A percentile compares a stretch with the other conserved stretches of the same genome.
Conservation (phyloP, 1,139 yeast species). For the Yamadazyma mexicana region DNA sequence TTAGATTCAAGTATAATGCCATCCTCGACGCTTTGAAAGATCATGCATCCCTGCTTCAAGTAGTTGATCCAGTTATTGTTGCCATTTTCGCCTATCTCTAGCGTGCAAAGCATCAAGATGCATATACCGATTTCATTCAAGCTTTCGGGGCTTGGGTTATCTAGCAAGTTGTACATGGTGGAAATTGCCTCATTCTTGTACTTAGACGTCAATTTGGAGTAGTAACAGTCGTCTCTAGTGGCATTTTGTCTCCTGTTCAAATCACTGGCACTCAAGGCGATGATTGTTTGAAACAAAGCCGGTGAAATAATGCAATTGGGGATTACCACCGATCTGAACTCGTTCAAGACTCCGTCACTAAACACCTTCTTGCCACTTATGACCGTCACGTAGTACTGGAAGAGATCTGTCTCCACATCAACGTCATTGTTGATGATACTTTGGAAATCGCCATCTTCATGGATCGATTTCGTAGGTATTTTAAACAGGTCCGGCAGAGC, state of each 20-base stretch:
- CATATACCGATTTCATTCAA: constrained; percentile 15
- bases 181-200: constrained; percentile 19
- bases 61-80: constrained; percentile 25
- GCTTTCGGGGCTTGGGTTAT: constrained; percentile 12
- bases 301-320: constrained; percentile 16
- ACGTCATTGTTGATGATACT: constrained; percentile 5
- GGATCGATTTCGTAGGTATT: constrained; percentile 4
- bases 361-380: constrained; percentile 18
- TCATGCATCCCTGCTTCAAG: constrained; percentile 24
- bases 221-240: constrained; percentile 6
- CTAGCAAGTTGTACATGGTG: constrained; percentile 15
- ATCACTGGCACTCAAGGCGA: constrained; percentile 19
- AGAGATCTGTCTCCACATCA: constrained; percentile 13
- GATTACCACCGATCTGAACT: constrained; percentile 15
- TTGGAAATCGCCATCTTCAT: constrained; percentile 6
- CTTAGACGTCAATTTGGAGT: constrained; percentile 11
- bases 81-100: constrained; percentile 26
- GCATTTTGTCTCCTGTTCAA: constrained; percentile 13
- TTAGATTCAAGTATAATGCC: constrained; percentile 18
- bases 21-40: constrained; percentile 19
- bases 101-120: constrained; percentile 24
- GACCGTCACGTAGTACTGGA: constrained; percentile 17
- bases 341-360: constrained; percentile 16
- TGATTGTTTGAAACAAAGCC: constrained; percentile 16
- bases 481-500: constrained; percentile 1